Percentiles rank a stretch among this genome's conserved stretches.
Conservation (phyloP, 257 asterid species). For the Paulownia fortunei region DNA sequence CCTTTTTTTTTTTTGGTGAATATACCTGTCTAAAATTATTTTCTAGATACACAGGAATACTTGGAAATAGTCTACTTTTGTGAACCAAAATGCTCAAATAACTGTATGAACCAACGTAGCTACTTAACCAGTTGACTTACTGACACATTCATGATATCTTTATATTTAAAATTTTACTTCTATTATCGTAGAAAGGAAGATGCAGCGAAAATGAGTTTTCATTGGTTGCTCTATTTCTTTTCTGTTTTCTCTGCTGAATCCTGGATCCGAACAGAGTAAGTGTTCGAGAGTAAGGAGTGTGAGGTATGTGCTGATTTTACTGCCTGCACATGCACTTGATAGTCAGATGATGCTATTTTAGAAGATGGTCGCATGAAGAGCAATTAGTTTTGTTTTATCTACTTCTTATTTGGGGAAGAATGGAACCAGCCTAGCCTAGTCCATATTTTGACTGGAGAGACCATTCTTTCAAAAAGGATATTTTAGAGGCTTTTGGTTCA, state of each 20-base stretch:
- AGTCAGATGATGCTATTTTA: neutral
- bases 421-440: neutral
- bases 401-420: neutral
- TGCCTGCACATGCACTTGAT: neutral
- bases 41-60: neutral
- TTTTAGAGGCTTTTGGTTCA: neutral
- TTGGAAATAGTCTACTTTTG: neutral
- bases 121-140: no score
- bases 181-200: neutral
- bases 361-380: neutral
- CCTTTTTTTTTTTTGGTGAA: neutral
- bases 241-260: constrained; percentile 1
- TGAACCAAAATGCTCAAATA: neutral
- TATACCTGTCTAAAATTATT: neutral
- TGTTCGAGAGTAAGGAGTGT: neutral
- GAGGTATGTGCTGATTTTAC: neutral
- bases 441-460: neutral
- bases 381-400: neutral
- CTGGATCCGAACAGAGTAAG: neutral
- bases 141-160: neutral
- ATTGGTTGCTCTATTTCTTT: neutral
- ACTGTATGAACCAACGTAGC: neutral
- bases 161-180: neutral
- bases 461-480: neutral
- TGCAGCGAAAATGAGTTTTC: neutral